Evolutionary conservation across 1,139 yeast species (phyloP).

Genomic region (Diutina sp.): DNA sequence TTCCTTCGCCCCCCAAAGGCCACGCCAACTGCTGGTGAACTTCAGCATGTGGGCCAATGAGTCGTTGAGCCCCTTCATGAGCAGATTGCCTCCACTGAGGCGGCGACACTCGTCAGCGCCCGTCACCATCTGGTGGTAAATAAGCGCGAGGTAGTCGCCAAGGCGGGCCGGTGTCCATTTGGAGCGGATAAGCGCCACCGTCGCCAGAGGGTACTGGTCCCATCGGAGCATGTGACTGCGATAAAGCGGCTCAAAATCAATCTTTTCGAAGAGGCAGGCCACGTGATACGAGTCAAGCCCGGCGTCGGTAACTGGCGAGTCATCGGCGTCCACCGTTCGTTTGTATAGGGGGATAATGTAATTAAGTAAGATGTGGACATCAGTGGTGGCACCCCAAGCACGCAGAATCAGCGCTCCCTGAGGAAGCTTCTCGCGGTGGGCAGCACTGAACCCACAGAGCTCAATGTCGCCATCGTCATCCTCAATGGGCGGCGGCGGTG

Average conservation of each 20-base stretch:
- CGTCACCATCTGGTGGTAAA: neutral
- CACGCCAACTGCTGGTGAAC: neutral
- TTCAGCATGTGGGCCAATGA: neutral
- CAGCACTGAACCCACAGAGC: constrained; percentile 48
- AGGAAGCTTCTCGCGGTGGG: constrained; percentile 47
- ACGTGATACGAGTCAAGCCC: neutral
- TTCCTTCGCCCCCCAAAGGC: neutral
- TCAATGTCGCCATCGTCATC: neutral
- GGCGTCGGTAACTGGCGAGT: neutral
- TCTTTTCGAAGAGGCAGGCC: neutral
- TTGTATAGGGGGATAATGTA: constrained; percentile 28
- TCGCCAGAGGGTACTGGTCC: neutral
- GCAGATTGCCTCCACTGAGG: neutral
- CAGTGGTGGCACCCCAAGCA: constrained; percentile 51
- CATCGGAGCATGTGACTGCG: neutral
- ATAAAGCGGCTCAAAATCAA: neutral
- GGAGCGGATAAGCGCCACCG: neutral
- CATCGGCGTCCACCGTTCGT: neutral
- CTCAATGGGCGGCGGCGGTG: neutral
- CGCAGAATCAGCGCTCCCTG: constrained; percentile 33
- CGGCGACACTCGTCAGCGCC: neutral
- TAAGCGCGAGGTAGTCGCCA: neutral
- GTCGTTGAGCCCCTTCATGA: neutral
- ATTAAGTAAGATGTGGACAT: constrained; percentile 32
- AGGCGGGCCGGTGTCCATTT: neutral